Base-by-base conservation (phyloP, 805 yeast genomes). In the Tanozyma kutaoensis region DNA sequence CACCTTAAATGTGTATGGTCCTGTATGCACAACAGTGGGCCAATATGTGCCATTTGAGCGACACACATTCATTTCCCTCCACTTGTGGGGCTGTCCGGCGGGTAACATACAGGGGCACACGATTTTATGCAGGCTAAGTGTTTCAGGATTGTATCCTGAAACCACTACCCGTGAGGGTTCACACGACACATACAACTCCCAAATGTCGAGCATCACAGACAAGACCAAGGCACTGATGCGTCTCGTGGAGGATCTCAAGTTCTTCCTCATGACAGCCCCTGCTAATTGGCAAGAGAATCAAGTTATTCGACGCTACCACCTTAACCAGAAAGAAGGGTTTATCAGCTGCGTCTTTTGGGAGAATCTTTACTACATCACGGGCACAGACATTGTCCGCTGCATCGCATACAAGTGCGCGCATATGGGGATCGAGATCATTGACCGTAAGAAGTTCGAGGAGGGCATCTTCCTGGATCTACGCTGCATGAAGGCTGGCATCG, bases 341-440 rank as follows among this genome's bases (percentile, higher is more conserved):
- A 84, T 84, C n/a, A 70, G 81, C 18, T 88, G 98, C 52, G 84
- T 91, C 1, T 76, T 67, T 39, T 88, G 97, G 96, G 80, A 84
- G 43, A 78, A 79, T 43, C 58, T 86, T 10, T 88, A 78, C 48
- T 86, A 79, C 52, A 69, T 88, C 26, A 88, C 97, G 0, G 97
- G 97, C 3, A 88, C 97, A 1, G 97, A 91, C 58, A 86, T 88
- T 32, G 95, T 91, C 25, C 72, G 95, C 32, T 82, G 95, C 49
- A 71, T 88, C 27, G 78, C 85, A 12, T 91, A 79, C 50, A 72
- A 88, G 38, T 79, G 88, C 56, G 77, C 76, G 40, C 85, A 84
- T 39, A 81, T 88, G 57, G 98, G 98, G 1, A 64, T 97, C 35
- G 69, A 69, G 33, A 73, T 91, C 14, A 50, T 69, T 12, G 95